Percentiles rank a stretch among this genome's conserved stretches.
Conservation (phyloP, 1,139 yeast genomes). For the Scheffersomyces segobiensis region DNA sequence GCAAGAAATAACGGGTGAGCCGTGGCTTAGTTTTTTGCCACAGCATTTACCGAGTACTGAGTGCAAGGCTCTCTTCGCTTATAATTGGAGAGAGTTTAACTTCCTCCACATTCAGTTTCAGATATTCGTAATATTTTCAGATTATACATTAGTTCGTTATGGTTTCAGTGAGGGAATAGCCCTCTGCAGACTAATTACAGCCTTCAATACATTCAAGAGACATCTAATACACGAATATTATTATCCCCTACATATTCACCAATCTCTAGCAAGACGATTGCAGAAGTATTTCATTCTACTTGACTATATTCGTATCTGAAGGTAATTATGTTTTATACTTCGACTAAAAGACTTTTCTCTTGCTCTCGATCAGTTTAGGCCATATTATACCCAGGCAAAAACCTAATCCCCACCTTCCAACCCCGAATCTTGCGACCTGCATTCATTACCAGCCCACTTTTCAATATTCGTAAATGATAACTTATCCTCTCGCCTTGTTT, state of each 20-base stretch:
- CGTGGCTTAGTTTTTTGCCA: background rate
- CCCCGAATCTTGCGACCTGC: background rate
- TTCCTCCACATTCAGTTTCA: background rate
- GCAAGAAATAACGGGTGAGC: background rate
- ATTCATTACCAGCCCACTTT: background rate
- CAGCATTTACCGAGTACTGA: background rate
- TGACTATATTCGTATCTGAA: background rate
- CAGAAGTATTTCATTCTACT: background rate
- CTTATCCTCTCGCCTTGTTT: background rate
- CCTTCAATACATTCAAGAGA: background rate
- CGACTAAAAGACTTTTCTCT: background rate
- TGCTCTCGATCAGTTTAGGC: background rate
- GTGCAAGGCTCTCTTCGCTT: background rate
- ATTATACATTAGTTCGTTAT: background rate
- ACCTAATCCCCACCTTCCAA: background rate
- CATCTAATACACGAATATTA: background rate
- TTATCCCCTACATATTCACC: background rate
- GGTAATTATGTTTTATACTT: background rate
- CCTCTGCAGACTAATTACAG: background rate
- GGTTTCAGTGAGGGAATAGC: background rate
- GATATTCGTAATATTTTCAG: background rate
- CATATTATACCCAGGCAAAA: background rate
- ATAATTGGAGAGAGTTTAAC: background rate
- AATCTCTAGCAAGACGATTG: background rate
- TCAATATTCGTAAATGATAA: background rate